Evolutionary conservation across 1,284 basidiomycete species (phyloP).

Genomic region (Neolentinus lepideus): DNA sequence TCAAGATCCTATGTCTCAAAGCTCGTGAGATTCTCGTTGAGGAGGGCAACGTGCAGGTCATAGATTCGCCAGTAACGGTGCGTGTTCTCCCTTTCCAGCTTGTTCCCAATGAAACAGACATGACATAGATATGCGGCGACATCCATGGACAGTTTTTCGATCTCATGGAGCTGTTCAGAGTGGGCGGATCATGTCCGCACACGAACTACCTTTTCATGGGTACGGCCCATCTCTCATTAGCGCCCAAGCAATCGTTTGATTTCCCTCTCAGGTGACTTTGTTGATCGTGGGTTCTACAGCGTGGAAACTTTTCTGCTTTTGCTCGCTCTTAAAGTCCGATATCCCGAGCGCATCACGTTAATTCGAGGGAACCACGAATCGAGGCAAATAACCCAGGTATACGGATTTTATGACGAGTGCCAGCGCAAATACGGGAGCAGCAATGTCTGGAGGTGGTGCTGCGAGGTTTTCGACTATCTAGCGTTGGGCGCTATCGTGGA

Average conservation of each 20-base stretch:
- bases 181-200: conserved; percentile 92
- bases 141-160: conserved; percentile 99
- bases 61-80: conserved; percentile 95
- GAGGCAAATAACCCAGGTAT: conserved; percentile 98
- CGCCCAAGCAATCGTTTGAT: not conserved
- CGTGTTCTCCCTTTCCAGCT: conserved; percentile 20
- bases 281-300: conserved; percentile 95
- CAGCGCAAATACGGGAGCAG: conserved; percentile 92
- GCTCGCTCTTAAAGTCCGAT: conserved; percentile 93
- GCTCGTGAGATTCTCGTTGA: conserved; percentile 96
- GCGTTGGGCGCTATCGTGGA: conserved; percentile 94
- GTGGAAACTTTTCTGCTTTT: conserved; percentile 96
- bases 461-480: conserved; percentile 97
- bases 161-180: conserved; percentile 93
- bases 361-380: conserved; percentile 99
- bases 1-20: conserved; percentile 90
- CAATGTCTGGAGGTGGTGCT: conserved; percentile 98
- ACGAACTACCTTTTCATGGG: conserved; percentile 99
- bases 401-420: conserved; percentile 99
- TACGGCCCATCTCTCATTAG: conserved; percentile 37
- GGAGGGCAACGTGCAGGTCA: conserved; percentile 95
- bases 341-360: conserved; percentile 95
- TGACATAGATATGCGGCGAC: conserved; percentile 87
- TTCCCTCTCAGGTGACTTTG: conserved; percentile 74
- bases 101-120: conserved; percentile 1